These are phyloP conservation scores for Cercospora citrullina DNA, from an alignment of 2,329 filamentous ascomycete genomes.

Conservation along the genomic window DNA sequence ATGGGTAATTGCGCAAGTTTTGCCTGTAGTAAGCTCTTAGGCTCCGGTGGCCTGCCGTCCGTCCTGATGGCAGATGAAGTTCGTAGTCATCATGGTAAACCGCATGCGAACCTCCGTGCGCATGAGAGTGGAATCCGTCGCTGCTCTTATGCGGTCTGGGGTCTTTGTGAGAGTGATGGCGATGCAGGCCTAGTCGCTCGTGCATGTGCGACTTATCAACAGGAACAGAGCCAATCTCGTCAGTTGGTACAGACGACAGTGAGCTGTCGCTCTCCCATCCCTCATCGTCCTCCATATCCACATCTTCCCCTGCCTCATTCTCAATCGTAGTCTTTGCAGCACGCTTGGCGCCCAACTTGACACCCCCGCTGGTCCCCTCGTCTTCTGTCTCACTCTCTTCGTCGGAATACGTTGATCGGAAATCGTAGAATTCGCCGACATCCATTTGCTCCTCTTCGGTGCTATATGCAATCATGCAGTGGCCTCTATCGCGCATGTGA, in stretches of 20 bases:
- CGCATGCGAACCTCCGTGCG: constrained; percentile 69
- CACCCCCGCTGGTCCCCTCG: constrained; percentile 54
- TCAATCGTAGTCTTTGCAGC: constrained; percentile 46
- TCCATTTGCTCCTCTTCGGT: constrained; percentile 88
- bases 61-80: constrained; percentile 86
- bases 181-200: constrained; percentile 69
- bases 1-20: constrained; percentile 83
- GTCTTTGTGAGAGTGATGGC: constrained; percentile 71
- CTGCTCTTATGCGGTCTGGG: constrained; percentile 70
- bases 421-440: constrained; percentile 96
- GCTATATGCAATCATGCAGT: constrained; percentile 94
- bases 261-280: constrained; percentile 95
- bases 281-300: constrained; percentile 61
- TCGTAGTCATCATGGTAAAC: constrained; percentile 93
- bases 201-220: constrained; percentile 73
- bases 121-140: constrained; percentile 80
- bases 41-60: constrained; percentile 85
- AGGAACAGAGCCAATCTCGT: constrained; percentile 76
- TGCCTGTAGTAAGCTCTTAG: constrained; percentile 87
- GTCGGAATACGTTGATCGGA: constrained; percentile 92
- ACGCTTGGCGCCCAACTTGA: constrained; percentile 68
- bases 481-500: constrained; percentile 94
- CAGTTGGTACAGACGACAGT: constrained; percentile 79
- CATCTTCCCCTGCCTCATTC: constrained; percentile 56
- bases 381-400: constrained; percentile 61